phyloP scores from a whole-genome alignment of 139 green algal genomes.

The Volvox reticuliferus region DNA sequence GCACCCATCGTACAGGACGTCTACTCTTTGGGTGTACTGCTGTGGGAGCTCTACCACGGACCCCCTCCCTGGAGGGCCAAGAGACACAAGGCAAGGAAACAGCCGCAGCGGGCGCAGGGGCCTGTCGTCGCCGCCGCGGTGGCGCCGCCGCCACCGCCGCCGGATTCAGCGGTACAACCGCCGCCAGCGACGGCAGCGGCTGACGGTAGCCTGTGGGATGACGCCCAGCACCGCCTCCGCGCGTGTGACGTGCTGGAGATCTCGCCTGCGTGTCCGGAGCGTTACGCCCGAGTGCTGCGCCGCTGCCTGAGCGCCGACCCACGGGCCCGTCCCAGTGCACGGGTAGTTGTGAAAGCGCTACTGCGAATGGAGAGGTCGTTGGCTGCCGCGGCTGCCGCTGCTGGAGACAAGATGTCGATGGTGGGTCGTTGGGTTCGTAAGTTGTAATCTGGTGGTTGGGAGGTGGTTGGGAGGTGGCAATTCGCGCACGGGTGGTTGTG shows the following conservation, averaged over 20 bases:
- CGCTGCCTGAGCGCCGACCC: constrained; percentile 13
- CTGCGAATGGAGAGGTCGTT: constrained; percentile 20
- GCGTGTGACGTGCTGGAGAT: constrained; percentile 1
- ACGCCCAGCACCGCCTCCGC: neutral
- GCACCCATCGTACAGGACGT: constrained; percentile 1
- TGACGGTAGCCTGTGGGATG: constrained; percentile 20
- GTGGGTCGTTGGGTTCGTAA: neutral
- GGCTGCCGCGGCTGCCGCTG: neutral
- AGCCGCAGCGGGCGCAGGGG: neutral
- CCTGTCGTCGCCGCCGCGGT: neutral
- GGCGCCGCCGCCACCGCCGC: neutral
- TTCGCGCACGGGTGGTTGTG: too few species aligned
- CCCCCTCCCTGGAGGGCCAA: constrained; percentile 13
- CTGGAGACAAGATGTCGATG: neutral
- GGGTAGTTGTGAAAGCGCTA: neutral
- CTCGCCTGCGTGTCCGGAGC: neutral
- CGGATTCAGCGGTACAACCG: neutral
- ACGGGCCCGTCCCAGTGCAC: neutral
- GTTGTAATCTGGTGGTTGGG: neutral
- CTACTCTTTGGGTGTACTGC: constrained; percentile 40
- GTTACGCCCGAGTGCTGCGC: constrained; percentile 9
- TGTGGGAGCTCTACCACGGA: constrained; percentile 44
- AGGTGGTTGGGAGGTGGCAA: neutral
- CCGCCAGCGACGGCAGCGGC: neutral
- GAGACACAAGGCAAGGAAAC: neutral